Evolutionary conservation across 2,329 filamentous ascomycete species (phyloP).

Genomic region (Phoma sp.): DNA sequence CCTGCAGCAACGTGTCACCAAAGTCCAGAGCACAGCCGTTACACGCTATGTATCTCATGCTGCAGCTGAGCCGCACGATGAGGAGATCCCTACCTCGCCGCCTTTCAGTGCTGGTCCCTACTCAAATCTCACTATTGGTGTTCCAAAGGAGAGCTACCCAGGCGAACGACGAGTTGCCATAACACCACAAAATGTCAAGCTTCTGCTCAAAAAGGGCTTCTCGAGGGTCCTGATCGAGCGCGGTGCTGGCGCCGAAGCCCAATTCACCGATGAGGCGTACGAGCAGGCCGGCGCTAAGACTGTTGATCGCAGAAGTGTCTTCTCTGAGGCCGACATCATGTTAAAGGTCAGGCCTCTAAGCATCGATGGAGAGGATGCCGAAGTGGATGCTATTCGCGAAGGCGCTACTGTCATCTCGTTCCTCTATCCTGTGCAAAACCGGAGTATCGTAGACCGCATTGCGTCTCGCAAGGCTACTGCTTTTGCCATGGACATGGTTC

Average conservation of each 20-base stretch:
- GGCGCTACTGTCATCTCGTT: constrained; percentile 81
- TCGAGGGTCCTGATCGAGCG: constrained; percentile 77
- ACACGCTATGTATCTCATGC: constrained; percentile 43
- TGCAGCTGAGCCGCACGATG: constrained; percentile 41
- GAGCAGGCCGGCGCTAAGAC: constrained; percentile 78
- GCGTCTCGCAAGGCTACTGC: constrained; percentile 72
- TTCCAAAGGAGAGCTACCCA: constrained; percentile 78
- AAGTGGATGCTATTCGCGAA: constrained; percentile 70
- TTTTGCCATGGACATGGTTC: constrained; percentile 94
- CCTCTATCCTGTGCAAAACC: constrained; percentile 82
- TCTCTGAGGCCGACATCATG: constrained; percentile 76
- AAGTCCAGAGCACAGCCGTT: constrained; percentile 27
- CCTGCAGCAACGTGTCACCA: constrained; percentile 40
- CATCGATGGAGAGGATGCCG: constrained; percentile 62
- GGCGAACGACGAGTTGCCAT: constrained; percentile 84
- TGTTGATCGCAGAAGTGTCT: constrained; percentile 72
- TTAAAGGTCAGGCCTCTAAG: constrained; percentile 83
- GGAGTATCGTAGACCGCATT: constrained; percentile 73
- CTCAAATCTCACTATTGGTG: constrained; percentile 73
- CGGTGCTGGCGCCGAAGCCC: constrained; percentile 77
- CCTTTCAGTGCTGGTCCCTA: constrained; percentile 63
- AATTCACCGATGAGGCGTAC: constrained; percentile 79
- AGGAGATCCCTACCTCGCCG: constrained; percentile 43
- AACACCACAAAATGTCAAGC: constrained; percentile 80
- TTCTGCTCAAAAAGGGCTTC: constrained; percentile 87